phyloP scores from a whole-genome alignment of 2,329 filamentous ascomycete species.

The Neofusicoccum ribis region DNA sequence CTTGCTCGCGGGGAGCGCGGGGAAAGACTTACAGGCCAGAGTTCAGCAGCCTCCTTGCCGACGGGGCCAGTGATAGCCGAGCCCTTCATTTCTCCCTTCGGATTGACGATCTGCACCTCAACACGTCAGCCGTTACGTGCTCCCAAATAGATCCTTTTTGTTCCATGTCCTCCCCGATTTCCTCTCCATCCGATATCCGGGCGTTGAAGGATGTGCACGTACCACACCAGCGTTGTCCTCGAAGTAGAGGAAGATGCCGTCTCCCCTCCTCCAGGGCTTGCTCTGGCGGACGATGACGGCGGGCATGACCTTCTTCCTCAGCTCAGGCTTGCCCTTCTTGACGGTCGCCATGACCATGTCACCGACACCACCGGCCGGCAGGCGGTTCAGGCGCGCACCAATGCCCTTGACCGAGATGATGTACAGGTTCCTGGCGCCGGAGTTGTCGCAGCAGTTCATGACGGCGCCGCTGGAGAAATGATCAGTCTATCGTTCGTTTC shows the following conservation, averaged over 20 bases:
- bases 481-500: constrained; percentile 25
- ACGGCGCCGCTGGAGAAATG: constrained; percentile 77
- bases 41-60: constrained; percentile 98
- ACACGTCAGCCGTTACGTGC: constrained; percentile 22
- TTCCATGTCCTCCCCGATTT: not conserved
- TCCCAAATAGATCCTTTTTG: not conserved
- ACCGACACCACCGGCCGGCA: constrained; percentile 95
- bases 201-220: constrained; percentile 47
- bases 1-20: not conserved
- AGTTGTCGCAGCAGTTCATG: constrained; percentile 99
- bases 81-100: constrained; percentile 99
- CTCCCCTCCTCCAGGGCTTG: constrained; percentile 98
- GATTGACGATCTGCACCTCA: constrained; percentile 84
- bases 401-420: constrained; percentile 99
- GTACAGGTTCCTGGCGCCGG: constrained; percentile 97
- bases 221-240: constrained; percentile 99
- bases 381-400: constrained; percentile 94
- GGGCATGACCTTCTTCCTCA: constrained; percentile 99
- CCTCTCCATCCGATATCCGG: not conserved
- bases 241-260: constrained; percentile 99
- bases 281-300: constrained; percentile 97
- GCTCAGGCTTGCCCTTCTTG: constrained; percentile 99
- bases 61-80: constrained; percentile 98
- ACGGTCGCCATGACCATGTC: constrained; percentile 99
- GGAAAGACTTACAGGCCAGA: constrained; percentile 81